Conservation (phyloP, 352 stramenopile genomes). For the Nothophytophthora sp. region DNA sequence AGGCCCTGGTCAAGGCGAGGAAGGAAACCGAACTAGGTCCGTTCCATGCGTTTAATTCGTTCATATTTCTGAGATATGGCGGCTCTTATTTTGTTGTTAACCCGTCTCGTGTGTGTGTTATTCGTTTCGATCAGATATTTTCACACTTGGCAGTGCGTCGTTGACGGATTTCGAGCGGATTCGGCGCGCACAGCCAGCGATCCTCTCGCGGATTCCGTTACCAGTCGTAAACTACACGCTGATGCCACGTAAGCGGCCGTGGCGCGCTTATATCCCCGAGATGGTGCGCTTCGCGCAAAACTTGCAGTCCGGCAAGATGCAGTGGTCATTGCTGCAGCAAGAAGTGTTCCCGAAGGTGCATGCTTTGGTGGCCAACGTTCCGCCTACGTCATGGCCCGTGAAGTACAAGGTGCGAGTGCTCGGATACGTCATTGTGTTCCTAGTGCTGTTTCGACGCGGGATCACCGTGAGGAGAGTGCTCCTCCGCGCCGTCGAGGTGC, state of each 20-base stretch:
- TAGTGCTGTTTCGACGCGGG: conserved; percentile 56
- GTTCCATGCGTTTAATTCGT: conserved; percentile 3
- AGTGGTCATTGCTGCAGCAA: conserved; percentile 53
- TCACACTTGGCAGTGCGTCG: conserved; percentile 71
- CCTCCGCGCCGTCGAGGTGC: conserved; percentile 51
- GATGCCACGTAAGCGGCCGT: conserved; percentile 45
- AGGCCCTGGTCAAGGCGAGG: conserved; percentile 48
- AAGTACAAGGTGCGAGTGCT: conserved; percentile 50
- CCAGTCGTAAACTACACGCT: conserved; percentile 69
- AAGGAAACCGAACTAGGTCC: conserved; percentile 49
- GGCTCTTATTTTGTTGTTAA: background rate
- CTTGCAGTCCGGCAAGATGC: conserved; percentile 53
- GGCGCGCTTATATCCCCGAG: conserved; percentile 47
- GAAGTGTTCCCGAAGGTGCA: conserved; percentile 53
- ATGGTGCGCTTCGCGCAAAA: conserved; percentile 51
- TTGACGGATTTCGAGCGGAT: conserved; percentile 71
- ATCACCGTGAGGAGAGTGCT: conserved; percentile 48
- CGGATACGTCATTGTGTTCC: conserved; percentile 52
- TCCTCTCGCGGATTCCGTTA: conserved; percentile 52
- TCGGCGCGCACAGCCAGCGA: conserved; percentile 37
- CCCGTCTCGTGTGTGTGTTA: conserved; percentile 1
- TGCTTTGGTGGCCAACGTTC: conserved; percentile 32
- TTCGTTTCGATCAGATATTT: conserved; percentile 44
- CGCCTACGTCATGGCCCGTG: conserved; percentile 33
- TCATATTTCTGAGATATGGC: background rate